phyloP scores from a whole-genome alignment of 345 rosid genomes.

The Capsella bursapastoris region DNA sequence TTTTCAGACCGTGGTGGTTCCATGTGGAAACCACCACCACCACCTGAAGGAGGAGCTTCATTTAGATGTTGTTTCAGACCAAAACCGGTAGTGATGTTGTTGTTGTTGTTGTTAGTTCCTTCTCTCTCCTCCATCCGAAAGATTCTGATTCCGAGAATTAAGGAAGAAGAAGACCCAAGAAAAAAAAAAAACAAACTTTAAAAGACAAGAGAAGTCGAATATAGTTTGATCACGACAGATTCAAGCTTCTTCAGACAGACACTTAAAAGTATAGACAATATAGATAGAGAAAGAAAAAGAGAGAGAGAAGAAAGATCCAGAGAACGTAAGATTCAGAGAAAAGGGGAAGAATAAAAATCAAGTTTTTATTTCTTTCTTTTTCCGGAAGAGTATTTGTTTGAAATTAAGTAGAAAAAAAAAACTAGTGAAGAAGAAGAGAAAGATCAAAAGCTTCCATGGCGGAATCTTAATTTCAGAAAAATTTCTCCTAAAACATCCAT shows the following conservation, averaged over 20 bases:
- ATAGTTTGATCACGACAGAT: constrained; percentile 45
- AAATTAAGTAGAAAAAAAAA: constrained; percentile 11
- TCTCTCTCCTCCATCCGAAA: constrained; percentile 67
- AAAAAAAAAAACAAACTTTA: not conserved
- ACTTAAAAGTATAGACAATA: constrained; percentile 41
- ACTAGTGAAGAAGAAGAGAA: constrained; percentile 48
- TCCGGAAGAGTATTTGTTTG: not conserved
- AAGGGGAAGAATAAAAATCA: not conserved
- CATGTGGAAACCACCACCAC: constrained; percentile 36
- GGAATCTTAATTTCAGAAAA: constrained; percentile 33
- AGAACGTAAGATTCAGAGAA: constrained; percentile 42
- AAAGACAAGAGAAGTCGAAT: constrained; percentile 39
- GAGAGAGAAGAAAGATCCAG: constrained; percentile 30
- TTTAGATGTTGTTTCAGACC: constrained; percentile 50
- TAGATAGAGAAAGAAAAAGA: not conserved
- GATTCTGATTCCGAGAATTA: constrained; percentile 34
- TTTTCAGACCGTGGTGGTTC: constrained; percentile 55
- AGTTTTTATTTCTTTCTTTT: not conserved
- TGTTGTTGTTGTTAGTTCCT: constrained; percentile 41
- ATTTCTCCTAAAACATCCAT: constrained; percentile 36
- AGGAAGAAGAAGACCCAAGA: constrained; percentile 40
- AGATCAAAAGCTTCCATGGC: constrained; percentile 53
- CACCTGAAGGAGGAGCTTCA: constrained; percentile 48
- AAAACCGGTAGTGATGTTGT: constrained; percentile 47
- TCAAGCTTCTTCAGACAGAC: constrained; percentile 36